Base-by-base conservation (phyloP, 495 filamentous ascomycete genomes). In the Sordaria brevicollis region DNA sequence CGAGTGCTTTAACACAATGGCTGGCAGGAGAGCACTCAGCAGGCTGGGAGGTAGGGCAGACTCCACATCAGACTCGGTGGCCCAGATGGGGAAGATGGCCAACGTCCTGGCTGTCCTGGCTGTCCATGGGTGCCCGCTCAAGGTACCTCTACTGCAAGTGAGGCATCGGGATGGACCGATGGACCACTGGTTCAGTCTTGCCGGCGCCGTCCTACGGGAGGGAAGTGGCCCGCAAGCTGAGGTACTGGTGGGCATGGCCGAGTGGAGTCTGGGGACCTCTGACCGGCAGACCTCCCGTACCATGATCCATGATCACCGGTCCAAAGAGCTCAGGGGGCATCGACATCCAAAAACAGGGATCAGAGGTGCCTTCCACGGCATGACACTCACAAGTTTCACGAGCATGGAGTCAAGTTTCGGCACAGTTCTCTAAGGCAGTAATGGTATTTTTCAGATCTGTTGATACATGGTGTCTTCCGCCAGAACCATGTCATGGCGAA, bases 281-380 rank as follows among this genome's bases (percentile, higher is more conserved):
- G 49, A 0, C 4, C 4, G 0, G 0, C 11, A 57, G 11, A 13
- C 13, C 1, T 31, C 6, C n/a, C n/a, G n/a, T n/a, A n/a, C n/a
- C 49, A 57, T 13, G 5, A 2, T 25, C n/a, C 1, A 54, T 11
- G 5, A 2, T 25, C 0, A 6, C 5, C 1, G 10, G 7, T 54
- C 4, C 10, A 11, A 15, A 21, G 10, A 25, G 4, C 4, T 29
- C 21, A n/a, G 4, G 13, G 4, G 10, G 15, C 21, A 29, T 29
- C 21, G 9, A 29, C 10, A 15, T 54, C 5, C 10, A 6, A 4
- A 21, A 13, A 54, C 43, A 6, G 21, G 0, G 21, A 54, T 9
- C 43, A 15, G 2, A 54, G 4, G 43, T 3, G 15, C 21, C 43
- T 29, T 11, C 5, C 10, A 29, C 43, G 1, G 4, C 43, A 54